A percentile compares a stretch with the other conserved stretches of the same genome.
phyloP scores from a whole-genome alignment of 2,329 filamentous ascomycete genomes.

The Pseudopyricularia cyperi region DNA sequence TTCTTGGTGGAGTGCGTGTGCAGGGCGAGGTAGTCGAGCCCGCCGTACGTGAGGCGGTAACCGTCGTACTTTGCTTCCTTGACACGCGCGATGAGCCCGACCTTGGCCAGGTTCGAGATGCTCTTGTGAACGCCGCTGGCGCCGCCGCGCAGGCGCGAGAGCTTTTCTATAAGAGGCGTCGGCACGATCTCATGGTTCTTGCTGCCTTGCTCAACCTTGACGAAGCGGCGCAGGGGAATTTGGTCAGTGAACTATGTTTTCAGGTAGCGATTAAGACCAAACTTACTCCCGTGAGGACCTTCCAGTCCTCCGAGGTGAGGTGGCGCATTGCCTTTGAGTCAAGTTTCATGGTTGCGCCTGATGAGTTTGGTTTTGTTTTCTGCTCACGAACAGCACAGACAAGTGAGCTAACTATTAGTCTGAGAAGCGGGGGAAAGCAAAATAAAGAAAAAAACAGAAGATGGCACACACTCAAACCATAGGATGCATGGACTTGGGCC shows the following conservation, averaged over 20 bases:
- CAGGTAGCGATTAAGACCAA: conserved; percentile 4
- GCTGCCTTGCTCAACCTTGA: conserved; percentile 79
- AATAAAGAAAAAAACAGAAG: background rate
- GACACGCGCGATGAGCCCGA: conserved; percentile 77
- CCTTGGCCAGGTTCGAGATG: conserved; percentile 86
- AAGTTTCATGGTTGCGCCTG: conserved; percentile 62
- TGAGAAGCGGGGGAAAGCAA: background rate
- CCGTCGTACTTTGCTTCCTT: conserved; percentile 97
- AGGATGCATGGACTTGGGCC: background rate
- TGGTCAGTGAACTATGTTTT: background rate
- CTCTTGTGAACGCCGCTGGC: conserved; percentile 68
- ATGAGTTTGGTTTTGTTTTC: background rate
- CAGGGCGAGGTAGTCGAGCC: conserved; percentile 92
- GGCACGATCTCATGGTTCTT: conserved; percentile 97
- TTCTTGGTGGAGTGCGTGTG: conserved; percentile 74
- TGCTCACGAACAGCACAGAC: too few species aligned
- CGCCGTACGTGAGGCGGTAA: conserved; percentile 91
- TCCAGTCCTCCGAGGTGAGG: conserved; percentile 86
- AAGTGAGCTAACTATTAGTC: too few species aligned
- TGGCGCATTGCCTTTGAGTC: conserved; percentile 91
- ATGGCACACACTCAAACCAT: background rate
- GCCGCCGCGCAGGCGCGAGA: conserved; percentile 68
- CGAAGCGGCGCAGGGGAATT: background rate
- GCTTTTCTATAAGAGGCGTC: conserved; percentile 72
- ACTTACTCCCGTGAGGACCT: conserved; percentile 78